Conservation (phyloP, 805 yeast species). For the Zygosaccharomyces siamensis region DNA sequence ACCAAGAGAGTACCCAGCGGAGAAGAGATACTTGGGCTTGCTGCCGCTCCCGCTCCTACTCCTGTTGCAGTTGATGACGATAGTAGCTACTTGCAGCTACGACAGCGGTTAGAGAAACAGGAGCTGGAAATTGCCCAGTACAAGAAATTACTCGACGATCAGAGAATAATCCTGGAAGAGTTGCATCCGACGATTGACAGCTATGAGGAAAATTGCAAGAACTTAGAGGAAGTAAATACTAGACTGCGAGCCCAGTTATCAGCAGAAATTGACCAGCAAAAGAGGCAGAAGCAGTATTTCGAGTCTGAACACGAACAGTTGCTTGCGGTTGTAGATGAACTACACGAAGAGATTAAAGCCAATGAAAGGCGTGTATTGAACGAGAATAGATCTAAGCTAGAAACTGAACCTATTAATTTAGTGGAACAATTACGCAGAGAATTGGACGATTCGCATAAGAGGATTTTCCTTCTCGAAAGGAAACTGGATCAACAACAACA, state of each 20-base stretch:
- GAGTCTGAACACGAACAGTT: slow-evolving; percentile 32
- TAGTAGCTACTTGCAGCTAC: background rate
- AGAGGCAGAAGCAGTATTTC: slow-evolving; percentile 26
- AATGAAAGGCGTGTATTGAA: slow-evolving; percentile 21
- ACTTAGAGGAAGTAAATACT: slow-evolving; percentile 25
- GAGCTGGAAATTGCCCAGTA: slow-evolving; percentile 23
- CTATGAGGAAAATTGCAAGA: slow-evolving; percentile 33
- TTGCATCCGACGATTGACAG: slow-evolving; percentile 31
- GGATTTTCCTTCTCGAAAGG: slow-evolving; percentile 20
- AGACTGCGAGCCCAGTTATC: slow-evolving; percentile 23
- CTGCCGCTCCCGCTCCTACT: too few species aligned
- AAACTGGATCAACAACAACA: slow-evolving; percentile 7
- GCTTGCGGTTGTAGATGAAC: slow-evolving; percentile 30
- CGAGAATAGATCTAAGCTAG: slow-evolving; percentile 19
- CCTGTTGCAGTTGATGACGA: background rate
- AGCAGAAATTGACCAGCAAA: slow-evolving; percentile 25
- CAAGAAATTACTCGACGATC: slow-evolving; percentile 31
- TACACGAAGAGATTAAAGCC: slow-evolving; percentile 33
- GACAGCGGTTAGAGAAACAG: slow-evolving; percentile 17
- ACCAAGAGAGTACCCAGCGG: slow-evolving; percentile 4
- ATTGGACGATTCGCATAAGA: slow-evolving; percentile 27
- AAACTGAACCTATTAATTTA: slow-evolving; percentile 8
- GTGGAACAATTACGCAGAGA: slow-evolving; percentile 30
- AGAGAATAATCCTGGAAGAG: slow-evolving; percentile 30
- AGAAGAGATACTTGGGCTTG: background rate